phyloP scores from a whole-genome alignment of 305 asterid species.

The Solanum chacoense region DNA sequence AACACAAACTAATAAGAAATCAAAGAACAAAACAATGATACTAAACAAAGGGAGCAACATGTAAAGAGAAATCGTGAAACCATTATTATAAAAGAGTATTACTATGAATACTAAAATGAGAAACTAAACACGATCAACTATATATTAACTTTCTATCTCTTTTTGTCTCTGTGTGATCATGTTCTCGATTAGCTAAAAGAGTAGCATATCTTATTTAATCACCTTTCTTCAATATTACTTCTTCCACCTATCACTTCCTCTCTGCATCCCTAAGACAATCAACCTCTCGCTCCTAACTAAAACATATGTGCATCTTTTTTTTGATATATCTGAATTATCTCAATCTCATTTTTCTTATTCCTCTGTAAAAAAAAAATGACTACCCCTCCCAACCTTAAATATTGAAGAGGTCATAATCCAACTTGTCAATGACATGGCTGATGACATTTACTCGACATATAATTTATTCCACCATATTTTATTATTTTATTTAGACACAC shows the following conservation, averaged over 20 bases:
- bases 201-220: neutral
- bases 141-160: neutral
- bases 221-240: neutral
- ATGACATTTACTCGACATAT: neutral
- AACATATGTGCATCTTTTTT: neutral
- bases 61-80: neutral
- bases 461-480: neutral
- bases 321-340: neutral
- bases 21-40: neutral
- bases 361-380: neutral
- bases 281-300: neutral
- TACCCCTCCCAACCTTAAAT: neutral
- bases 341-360: neutral
- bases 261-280: neutral
- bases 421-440: neutral
- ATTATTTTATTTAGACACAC: neutral
- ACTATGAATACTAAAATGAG: neutral
- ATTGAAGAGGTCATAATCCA: neutral
- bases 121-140: neutral
- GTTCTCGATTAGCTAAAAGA: neutral
- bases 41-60: neutral
- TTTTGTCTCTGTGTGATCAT: fast-evolving
- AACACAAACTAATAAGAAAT: neutral
- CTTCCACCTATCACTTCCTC: neutral
- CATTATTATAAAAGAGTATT: neutral